A percentile compares a stretch with the other conserved stretches of the same genome.
Evolutionary conservation across 352 stramenopile species (phyloP).

Genomic region (Phytophthora europaea): DNA sequence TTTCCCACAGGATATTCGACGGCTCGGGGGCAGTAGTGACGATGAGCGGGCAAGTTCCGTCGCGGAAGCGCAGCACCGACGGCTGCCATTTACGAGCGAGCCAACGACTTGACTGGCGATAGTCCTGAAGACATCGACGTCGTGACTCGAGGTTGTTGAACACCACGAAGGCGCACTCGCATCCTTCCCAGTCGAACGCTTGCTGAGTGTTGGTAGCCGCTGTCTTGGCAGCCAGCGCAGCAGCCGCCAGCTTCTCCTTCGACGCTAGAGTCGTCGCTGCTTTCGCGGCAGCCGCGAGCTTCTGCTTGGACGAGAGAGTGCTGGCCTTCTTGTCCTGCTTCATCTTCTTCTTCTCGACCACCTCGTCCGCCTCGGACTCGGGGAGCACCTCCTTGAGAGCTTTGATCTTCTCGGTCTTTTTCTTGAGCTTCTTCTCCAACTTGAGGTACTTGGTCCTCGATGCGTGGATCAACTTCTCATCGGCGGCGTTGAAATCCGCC

Average conservation of each 20-base stretch:
- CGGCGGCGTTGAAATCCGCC: slow-evolving; percentile 26
- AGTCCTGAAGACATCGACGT: slow-evolving; percentile 80
- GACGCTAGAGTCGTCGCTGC: slow-evolving; percentile 7
- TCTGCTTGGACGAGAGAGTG: slow-evolving; percentile 22
- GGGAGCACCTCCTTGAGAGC: slow-evolving; percentile 46
- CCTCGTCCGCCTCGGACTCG: slow-evolving; percentile 24
- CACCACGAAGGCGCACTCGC: slow-evolving; percentile 87
- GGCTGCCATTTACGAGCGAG: slow-evolving; percentile 60
- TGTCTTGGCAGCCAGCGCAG: slow-evolving; percentile 22
- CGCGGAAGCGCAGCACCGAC: slow-evolving; percentile 56
- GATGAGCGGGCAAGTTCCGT: slow-evolving; percentile 46
- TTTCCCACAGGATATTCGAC: slow-evolving; percentile 90
- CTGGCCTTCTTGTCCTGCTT: slow-evolving; percentile 2
- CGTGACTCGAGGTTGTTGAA: slow-evolving; percentile 88
- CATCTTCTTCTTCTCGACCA: slow-evolving; percentile 40
- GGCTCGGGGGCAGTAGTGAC: slow-evolving; percentile 73
- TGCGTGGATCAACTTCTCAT: slow-evolving; percentile 51
- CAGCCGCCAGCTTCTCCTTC: slow-evolving; percentile 35
- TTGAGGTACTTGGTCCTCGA: slow-evolving; percentile 36
- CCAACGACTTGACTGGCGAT: slow-evolving; percentile 60
- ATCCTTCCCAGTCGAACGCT: slow-evolving; percentile 70
- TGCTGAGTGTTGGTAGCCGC: slow-evolving; percentile 42
- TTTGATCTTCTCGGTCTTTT: slow-evolving; percentile 61
- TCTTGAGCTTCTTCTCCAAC: slow-evolving; percentile 33
- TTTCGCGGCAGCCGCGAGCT: slow-evolving; percentile 35